Conservation (phyloP, 2,329 filamentous ascomycete genomes). For the Fusarium sp. region DNA sequence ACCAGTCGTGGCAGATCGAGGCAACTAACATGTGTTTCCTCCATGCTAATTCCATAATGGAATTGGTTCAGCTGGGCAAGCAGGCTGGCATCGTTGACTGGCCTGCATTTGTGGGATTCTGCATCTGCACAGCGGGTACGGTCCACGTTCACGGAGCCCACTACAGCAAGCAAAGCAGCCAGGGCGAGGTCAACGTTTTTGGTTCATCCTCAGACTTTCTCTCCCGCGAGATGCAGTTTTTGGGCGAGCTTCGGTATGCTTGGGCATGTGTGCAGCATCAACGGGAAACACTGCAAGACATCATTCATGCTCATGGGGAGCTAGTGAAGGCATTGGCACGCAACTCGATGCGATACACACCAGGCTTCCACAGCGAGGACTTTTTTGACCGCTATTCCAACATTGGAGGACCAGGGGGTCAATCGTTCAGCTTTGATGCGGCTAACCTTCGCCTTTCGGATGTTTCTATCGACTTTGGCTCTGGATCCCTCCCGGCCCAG, state of each 20-base stretch:
- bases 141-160: constrained; percentile 89
- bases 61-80: constrained; percentile 82
- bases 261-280: constrained; percentile 87
- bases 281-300: constrained; percentile 79
- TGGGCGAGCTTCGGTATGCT: constrained; percentile 78
- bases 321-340: constrained; percentile 78
- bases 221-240: constrained; percentile 81
- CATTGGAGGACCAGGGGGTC: constrained; percentile 67
- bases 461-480: constrained; percentile 69
- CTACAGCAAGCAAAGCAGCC: constrained; percentile 69
- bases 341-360: constrained; percentile 76
- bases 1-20: constrained; percentile 93
- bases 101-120: constrained; percentile 89
- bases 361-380: constrained; percentile 86
- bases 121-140: constrained; percentile 86
- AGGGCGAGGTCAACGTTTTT: constrained; percentile 72
- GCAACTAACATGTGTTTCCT: constrained; percentile 88
- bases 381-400: constrained; percentile 85
- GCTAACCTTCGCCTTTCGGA: constrained; percentile 80
- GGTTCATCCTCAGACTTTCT: constrained; percentile 74
- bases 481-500: constrained; percentile 65
- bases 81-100: constrained; percentile 82
- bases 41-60: constrained; percentile 88
- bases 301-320: constrained; percentile 83
- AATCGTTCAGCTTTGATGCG: constrained; percentile 74